Evolutionary conservation across 805 yeast genomes (phyloP).

Genomic region (Pichia manshurica): DNA sequence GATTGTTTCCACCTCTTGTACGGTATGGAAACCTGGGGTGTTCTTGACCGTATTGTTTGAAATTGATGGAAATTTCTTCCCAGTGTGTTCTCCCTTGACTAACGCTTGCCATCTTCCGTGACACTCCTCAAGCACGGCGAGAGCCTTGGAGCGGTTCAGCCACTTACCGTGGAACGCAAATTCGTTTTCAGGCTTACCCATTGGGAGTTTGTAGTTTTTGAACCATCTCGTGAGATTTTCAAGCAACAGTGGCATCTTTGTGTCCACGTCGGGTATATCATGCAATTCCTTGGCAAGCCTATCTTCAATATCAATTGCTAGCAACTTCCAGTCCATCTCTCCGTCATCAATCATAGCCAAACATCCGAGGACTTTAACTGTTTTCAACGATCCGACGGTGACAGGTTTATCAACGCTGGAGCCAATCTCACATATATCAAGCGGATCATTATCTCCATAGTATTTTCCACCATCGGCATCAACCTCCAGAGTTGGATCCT

Average conservation of each 20-base stretch:
- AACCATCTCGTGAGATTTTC: conserved; percentile 73
- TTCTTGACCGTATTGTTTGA: conserved; percentile 34
- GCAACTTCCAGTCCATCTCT: conserved; percentile 92
- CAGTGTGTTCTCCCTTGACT: conserved; percentile 37
- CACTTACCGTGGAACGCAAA: conserved; percentile 66
- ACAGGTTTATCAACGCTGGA: conserved; percentile 30
- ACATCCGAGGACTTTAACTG: conserved; percentile 67
- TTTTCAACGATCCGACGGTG: conserved; percentile 46
- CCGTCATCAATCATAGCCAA: conserved; percentile 86
- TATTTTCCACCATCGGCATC: conserved; percentile 18
- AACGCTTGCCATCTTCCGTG: conserved; percentile 62
- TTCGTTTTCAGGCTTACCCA: conserved; percentile 68
- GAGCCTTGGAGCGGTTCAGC: conserved; percentile 43
- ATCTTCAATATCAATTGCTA: conserved; percentile 64
- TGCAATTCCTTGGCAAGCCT: conserved; percentile 55
- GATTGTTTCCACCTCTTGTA: neutral
- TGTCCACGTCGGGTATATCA: conserved; percentile 63
- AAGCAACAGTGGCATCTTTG: conserved; percentile 64
- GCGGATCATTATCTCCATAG: conserved; percentile 89
- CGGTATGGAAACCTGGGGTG: conserved; percentile 19
- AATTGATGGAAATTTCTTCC: conserved; percentile 31
- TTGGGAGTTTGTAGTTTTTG: conserved; percentile 76
- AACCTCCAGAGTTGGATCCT: conserved; percentile 66
- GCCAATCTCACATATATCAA: conserved; percentile 92
- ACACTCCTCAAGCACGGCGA: conserved; percentile 57